phyloP scores from a whole-genome alignment of 2,329 filamentous ascomycete species.

The Phyllosticta citriasiana region DNA sequence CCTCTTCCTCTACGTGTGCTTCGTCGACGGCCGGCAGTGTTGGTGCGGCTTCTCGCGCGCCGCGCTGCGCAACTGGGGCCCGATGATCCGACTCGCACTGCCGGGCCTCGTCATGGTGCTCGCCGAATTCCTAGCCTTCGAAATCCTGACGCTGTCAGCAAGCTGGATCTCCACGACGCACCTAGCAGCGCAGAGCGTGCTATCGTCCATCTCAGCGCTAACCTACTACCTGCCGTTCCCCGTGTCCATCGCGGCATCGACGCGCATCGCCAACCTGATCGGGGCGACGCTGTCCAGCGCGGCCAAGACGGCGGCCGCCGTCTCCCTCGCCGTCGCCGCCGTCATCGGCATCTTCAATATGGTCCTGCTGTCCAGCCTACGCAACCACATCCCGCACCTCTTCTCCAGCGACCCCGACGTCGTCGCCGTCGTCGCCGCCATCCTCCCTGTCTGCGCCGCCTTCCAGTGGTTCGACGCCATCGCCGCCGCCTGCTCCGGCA shows the following conservation, averaged over 20 bases:
- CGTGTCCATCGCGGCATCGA: constrained; percentile 77
- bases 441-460: constrained; percentile 71
- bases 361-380: constrained; percentile 55
- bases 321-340: constrained; percentile 57
- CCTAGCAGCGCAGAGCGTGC: constrained; percentile 71
- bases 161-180: constrained; percentile 70
- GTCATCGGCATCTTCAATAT: constrained; percentile 74
- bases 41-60: constrained; percentile 66
- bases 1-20: constrained; percentile 62
- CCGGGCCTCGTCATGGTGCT: constrained; percentile 91
- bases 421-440: constrained; percentile 52
- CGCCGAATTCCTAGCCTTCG: constrained; percentile 41
- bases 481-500: constrained; percentile 68
- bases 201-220: constrained; percentile 67
- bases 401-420: constrained; percentile 62
- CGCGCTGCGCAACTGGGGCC: constrained; percentile 64
- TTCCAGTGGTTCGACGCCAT: constrained; percentile 87
- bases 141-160: constrained; percentile 56
- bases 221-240: constrained; percentile 91
- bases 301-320: constrained; percentile 69
- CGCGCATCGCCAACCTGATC: constrained; percentile 83
- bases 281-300: constrained; percentile 74
- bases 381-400: constrained; percentile 64
- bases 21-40: constrained; percentile 62
- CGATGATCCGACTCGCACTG: constrained; percentile 80